Percentiles rank a stretch among this genome's conserved stretches.
These are phyloP conservation scores for Monascus ruber DNA, from an alignment of 2,329 filamentous ascomycete species.

Conservation along the genomic window DNA sequence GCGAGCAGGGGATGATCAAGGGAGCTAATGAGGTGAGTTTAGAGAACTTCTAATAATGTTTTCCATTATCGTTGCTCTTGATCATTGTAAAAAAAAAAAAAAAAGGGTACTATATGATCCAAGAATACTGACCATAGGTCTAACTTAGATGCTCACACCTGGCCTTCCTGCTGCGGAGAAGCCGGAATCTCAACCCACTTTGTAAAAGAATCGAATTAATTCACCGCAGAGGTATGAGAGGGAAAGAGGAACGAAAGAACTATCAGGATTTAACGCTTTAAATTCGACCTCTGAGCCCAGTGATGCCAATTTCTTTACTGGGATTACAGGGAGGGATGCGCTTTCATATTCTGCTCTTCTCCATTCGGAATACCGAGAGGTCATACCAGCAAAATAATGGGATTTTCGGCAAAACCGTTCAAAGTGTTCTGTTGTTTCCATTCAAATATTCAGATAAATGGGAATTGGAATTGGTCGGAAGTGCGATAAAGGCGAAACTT, in stretches of 20 bases:
- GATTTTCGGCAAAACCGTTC: too few species aligned
- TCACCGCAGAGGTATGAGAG: slow-evolving; percentile 8
- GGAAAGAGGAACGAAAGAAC: slow-evolving; percentile 1
- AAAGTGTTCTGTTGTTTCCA: too few species aligned
- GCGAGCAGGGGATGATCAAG: slow-evolving; percentile 93
- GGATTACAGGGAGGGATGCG: too few species aligned
- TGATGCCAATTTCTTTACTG: too few species aligned
- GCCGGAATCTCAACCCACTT: slow-evolving; percentile 20
- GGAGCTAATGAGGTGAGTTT: slow-evolving; percentile 62
- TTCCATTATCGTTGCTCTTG: neutral
- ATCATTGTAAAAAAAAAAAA: neutral
- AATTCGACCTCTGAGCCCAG: too few species aligned
- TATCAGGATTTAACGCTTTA: too few species aligned
- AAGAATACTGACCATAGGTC: slow-evolving; percentile 6
- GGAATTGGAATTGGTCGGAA: too few species aligned
- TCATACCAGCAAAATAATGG: too few species aligned
- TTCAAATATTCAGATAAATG: too few species aligned
- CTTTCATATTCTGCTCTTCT: too few species aligned
- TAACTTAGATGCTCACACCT: slow-evolving; percentile 31
- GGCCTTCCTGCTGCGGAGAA: slow-evolving; percentile 18
- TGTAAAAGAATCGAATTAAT: slow-evolving; percentile 22
- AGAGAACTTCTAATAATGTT: neutral
- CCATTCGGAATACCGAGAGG: too few species aligned
- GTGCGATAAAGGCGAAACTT: too few species aligned
- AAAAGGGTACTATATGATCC: neutral